These are phyloP conservation scores for Boletus speciosus DNA, from an alignment of 768 basidiomycete species.

Conservation along the genomic window DNA sequence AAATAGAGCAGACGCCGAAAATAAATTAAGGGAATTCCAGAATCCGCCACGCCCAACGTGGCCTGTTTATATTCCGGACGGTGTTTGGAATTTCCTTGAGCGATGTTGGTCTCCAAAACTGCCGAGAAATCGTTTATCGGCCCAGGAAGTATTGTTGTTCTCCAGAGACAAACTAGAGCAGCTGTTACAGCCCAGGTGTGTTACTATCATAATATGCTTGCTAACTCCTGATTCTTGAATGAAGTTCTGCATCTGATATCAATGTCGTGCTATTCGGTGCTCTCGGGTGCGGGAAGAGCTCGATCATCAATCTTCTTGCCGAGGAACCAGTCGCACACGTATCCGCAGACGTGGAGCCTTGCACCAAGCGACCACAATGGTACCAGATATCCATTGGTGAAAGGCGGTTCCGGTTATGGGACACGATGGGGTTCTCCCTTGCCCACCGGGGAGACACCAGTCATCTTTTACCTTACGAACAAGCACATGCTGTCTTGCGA, in stretches of 20 bases:
- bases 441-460: not conserved
- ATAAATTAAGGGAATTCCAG: not conserved
- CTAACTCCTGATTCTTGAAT: not conserved
- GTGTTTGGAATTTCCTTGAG: not conserved
- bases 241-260: not conserved
- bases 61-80: not conserved
- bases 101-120: conserved; percentile 3
- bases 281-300: conserved; percentile 20
- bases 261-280: conserved; percentile 17
- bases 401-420: conserved; percentile 18
- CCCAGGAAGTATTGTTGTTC: not conserved
- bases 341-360: conserved; percentile 24
- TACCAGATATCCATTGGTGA: not conserved
- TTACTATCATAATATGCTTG: not conserved
- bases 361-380: conserved; percentile 25
- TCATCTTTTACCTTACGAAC: conserved; percentile 10
- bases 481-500: conserved; percentile 26
- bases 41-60: not conserved
- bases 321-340: conserved; percentile 18
- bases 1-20: not conserved
- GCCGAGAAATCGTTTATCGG: not conserved
- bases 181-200: not conserved
- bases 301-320: conserved; percentile 18
- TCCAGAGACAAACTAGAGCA: not conserved
- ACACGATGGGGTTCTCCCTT: conserved; percentile 25